phyloP scores from a whole-genome alignment of 78 protist species.

The Dictyostelium intermedium region DNA sequence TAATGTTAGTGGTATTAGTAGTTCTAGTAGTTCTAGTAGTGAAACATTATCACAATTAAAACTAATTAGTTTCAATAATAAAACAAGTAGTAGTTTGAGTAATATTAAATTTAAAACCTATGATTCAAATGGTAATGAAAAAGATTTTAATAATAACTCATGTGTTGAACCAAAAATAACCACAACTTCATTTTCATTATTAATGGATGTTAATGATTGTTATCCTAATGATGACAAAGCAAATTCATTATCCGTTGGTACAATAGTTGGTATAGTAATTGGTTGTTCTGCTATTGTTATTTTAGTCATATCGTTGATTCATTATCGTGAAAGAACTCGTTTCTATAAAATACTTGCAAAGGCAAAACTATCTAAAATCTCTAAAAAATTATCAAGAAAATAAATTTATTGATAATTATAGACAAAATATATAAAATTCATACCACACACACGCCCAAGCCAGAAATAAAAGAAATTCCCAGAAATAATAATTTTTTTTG shows the following conservation, averaged over 20 bases:
- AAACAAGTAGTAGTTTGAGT: background rate
- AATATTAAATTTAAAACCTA: background rate
- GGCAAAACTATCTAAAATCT: no score
- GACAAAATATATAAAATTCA: no score
- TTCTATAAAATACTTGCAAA: no score
- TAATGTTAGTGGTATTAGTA: no score
- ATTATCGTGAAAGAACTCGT: background rate
- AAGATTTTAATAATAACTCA: background rate
- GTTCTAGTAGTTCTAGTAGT: no score
- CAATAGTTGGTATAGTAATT: background rate
- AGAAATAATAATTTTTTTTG: no score
- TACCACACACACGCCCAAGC: no score
- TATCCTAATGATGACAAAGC: background rate
- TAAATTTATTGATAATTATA: no score
- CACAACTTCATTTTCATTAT: background rate
- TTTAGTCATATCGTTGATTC: background rate
- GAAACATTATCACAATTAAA: no score
- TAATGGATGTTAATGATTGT: background rate
- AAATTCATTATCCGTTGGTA: background rate
- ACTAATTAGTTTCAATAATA: no score
- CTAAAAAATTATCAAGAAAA: background rate
- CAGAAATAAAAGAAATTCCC: no score
- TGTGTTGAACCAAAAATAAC: background rate
- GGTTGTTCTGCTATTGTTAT: background rate
- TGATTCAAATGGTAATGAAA: background rate